Conservation (phyloP, 257 asterid genomes). For the Datura wrightii region DNA sequence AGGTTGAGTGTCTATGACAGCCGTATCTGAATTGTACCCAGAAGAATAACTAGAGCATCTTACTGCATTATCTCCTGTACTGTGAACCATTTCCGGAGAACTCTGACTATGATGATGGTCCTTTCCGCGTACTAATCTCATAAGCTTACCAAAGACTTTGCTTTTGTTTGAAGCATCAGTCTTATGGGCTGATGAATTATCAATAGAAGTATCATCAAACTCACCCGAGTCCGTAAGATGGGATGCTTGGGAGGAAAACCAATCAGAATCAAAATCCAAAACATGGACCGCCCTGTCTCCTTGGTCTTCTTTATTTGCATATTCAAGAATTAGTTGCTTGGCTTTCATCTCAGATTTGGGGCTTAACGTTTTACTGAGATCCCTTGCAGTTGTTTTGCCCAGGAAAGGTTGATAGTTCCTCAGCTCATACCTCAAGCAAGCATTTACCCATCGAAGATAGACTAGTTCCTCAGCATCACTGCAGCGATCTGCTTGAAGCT, state of each 20-base stretch:
- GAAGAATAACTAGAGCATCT: constrained; percentile 41
- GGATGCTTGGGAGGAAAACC: constrained; percentile 67
- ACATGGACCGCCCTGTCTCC: constrained; percentile 37
- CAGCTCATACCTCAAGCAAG: constrained; percentile 86
- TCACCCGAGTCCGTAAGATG: constrained; percentile 65
- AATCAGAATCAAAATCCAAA: constrained; percentile 56
- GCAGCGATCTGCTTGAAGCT: constrained; percentile 60
- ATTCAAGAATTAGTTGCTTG: constrained; percentile 76
- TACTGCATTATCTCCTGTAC: background rate
- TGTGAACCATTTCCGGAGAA: constrained; percentile 24
- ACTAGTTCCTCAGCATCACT: constrained; percentile 77
- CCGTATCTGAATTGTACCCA: constrained; percentile 33
- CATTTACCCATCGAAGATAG: constrained; percentile 90
- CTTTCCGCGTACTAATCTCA: constrained; percentile 64
- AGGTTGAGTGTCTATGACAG: constrained; percentile 32
- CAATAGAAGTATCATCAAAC: constrained; percentile 49
- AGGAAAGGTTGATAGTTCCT: constrained; percentile 62
- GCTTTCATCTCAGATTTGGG: constrained; percentile 84
- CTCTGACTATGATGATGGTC: constrained; percentile 45
- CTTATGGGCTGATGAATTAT: constrained; percentile 43
- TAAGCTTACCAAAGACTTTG: constrained; percentile 63
- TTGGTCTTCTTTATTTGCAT: constrained; percentile 60
- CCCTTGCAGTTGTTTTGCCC: constrained; percentile 72
- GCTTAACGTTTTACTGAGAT: constrained; percentile 79
- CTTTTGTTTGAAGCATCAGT: constrained; percentile 42